Evolutionary conservation across 345 rosid species (phyloP), one percentile per base, ranked within the genome.

Genomic region (Microthlaspi erraticum): DNA sequence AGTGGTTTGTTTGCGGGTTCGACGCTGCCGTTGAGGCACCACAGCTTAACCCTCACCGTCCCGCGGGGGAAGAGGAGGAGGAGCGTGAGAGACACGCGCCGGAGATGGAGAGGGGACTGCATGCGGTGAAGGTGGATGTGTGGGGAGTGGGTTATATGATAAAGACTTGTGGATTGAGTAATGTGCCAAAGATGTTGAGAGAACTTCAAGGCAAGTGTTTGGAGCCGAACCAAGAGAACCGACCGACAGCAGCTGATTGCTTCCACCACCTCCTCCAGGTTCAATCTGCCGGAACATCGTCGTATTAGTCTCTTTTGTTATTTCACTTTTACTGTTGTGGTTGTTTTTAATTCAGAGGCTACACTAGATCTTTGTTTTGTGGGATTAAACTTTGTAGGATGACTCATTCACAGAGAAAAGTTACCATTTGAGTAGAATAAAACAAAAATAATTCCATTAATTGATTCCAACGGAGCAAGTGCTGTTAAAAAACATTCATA

Each of bases 191-290:
- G 67, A 78, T 89, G 86, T 81, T 94, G 57, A 81, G 86, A 66
- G 98, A 94, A 64, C 82, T 94, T 77, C 90, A 94, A 38, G 84
- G 78, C 34, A 84, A 88, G 81, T 94, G 99, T 78, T 41, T 91
- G 76, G 98, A 94, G 57, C 88, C 79, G 69, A 91, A 85, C 81
- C 98, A 97, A 11, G 99, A 94, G 82, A 87, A 76, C 64, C 78
- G 99, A 56, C 99, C 96, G 7, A 94, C 97, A 1, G 98, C 96
- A 26, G 98, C 98, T 45, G 98, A 94, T 81, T 94, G 99, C 65
- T 94, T 89, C 71, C 96, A 89, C 85, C 96, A 91, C 66, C 76
- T 94, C 71, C 76, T 88, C 54, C 95, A 91, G 84, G 79, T 91
- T 53, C 99, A 94, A 83, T 85, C 91, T 14, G 64, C 87, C 54